Conservation (phyloP, 805 yeast species). For the Wickerhamomyces bisporus region DNA sequence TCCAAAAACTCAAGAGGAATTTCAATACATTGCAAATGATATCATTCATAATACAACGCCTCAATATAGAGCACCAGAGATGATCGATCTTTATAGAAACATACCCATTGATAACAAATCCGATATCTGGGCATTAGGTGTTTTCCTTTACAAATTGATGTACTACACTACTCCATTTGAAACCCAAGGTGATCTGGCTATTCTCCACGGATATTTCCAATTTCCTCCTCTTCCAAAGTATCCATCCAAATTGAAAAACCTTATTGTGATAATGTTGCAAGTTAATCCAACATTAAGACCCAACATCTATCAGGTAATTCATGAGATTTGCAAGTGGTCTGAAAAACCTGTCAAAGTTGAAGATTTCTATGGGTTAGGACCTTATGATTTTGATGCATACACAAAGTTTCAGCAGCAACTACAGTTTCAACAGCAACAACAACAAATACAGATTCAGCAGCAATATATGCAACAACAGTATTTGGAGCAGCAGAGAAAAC, state of each 20-base stretch:
- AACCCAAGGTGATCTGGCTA: slow-evolving; percentile 74
- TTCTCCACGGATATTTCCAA: slow-evolving; percentile 74
- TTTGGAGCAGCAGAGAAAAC: slow-evolving; percentile 15
- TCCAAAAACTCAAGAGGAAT: slow-evolving; percentile 70
- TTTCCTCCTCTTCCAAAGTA: slow-evolving; percentile 68
- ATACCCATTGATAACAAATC: slow-evolving; percentile 85
- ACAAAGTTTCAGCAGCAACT: slow-evolving; percentile 40
- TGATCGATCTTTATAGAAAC: slow-evolving; percentile 83
- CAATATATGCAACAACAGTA: slow-evolving; percentile 14
- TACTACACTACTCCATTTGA: slow-evolving; percentile 96
- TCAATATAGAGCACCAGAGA: slow-evolving; percentile 93
- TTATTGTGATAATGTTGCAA: slow-evolving; percentile 74
- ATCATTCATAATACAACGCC: slow-evolving; percentile 90
- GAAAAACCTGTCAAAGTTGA: slow-evolving; percentile 44
- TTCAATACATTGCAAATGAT: slow-evolving; percentile 75
- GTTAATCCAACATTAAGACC: slow-evolving; percentile 83
- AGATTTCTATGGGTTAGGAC: slow-evolving; percentile 41
- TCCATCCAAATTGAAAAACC: slow-evolving; percentile 65
- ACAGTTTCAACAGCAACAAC: slow-evolving; percentile 37
- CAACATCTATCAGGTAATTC: slow-evolving; percentile 73
- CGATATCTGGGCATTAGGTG: slow-evolving; percentile 96
- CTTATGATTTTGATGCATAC: slow-evolving; percentile 52
- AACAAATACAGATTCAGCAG: slow-evolving; percentile 22
- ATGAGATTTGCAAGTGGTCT: slow-evolving; percentile 56
- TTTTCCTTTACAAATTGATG: slow-evolving; percentile 83